Evolutionary conservation across 805 yeast species (phyloP).

Genomic region (Lachancea waltii): DNA sequence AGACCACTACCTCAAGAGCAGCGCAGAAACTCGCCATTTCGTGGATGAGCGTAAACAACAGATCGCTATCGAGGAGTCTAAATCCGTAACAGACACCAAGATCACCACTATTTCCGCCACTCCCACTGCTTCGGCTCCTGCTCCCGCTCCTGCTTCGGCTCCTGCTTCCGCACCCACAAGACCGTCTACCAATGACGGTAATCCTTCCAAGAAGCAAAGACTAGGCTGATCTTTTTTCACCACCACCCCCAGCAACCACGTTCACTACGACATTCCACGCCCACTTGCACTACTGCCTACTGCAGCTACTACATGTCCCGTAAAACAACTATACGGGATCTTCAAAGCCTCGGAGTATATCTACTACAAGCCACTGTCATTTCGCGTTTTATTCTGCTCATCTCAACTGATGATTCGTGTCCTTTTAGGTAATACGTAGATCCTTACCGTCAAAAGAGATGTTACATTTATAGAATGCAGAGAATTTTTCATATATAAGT

Average conservation of each 20-base stretch:
- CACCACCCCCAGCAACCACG: not conserved
- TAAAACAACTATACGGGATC: not conserved
- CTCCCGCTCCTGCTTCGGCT: not conserved
- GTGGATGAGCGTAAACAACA: conserved; percentile 7
- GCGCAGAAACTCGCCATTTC: conserved; percentile 13
- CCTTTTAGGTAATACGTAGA: no score
- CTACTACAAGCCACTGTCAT: not conserved
- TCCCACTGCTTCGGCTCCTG: not conserved
- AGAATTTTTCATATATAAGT: no score
- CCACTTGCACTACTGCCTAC: not conserved
- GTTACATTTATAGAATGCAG: not conserved
- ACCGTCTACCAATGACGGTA: not conserved
- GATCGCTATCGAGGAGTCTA: conserved; percentile 1
- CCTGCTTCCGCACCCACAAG: not conserved
- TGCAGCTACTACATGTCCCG: not conserved
- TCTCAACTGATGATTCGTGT: not conserved
- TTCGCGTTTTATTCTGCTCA: not conserved
- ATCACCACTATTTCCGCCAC: no score
- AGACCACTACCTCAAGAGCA: conserved; percentile 49
- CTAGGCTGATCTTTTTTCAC: not conserved
- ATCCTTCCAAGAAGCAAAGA: not conserved
- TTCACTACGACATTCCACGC: not conserved
- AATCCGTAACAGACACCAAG: no score
- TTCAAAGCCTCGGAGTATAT: no score
- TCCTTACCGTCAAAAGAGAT: no score